Evolutionary conservation across 208 protist species (phyloP), one percentile per base, ranked within the genome.

Genomic region (Vickermania spadyakhi): DNA sequence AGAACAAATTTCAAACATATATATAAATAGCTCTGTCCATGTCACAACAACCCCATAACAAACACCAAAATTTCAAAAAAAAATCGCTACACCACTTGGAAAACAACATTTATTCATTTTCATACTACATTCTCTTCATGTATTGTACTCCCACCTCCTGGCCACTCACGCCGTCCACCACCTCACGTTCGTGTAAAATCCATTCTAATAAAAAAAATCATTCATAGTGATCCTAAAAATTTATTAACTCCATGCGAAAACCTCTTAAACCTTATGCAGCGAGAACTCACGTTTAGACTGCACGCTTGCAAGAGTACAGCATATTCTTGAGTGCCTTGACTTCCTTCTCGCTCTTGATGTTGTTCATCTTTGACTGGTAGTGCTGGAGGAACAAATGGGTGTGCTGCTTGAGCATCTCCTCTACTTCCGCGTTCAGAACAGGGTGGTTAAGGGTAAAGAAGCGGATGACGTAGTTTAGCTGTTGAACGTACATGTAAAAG

Each of bases 311-410:
- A 25, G 78, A 86, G 72, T 91, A 93, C 55, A 93, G 74, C 52
- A 93, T 71, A 66, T 91, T 91, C 75, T 93, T 93, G 53, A 93
- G 79, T 30, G 82, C 77, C 62, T 89, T 87, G 45, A 90, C 60
- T 62, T 93, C 81, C 73, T 93, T 90, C 71, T 93, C 85, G 62
- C 59, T 86, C 77, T 89, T 92, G 63, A 92, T 84, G 49, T 70
- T 68, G 69, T 91, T 91, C 84, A 91, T 91, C 68, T 84, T 84
- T n/a, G 84, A 84, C 68, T 91, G 84, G 73, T 89, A 89, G 71
- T 89, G 79, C 69, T 87, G 78, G 59, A 91, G 65, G 60, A 91
- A 91, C 61, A 91, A 59, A 28, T 78, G 75, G 42, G 84, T 91
- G 78, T 91, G 84, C 62, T 84, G 81, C 66, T 87, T 84, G 57